phyloP scores from a whole-genome alignment of 768 basidiomycete species.

The Fistulinella prunicolor region DNA sequence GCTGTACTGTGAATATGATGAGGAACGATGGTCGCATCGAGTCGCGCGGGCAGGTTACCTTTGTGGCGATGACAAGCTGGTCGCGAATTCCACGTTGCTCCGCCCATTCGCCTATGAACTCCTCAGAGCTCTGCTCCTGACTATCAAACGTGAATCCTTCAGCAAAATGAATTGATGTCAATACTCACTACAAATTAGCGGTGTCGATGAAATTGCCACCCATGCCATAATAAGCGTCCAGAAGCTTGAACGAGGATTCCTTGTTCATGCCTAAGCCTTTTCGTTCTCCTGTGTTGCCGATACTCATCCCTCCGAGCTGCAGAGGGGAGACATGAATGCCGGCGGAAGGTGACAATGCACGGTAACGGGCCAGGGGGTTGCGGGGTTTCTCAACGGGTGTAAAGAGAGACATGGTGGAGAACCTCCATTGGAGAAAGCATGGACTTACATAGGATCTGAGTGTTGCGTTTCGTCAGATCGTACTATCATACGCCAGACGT shows the following conservation, averaged over 20 bases:
- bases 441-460: background rate
- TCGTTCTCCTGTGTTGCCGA: conserved; percentile 36
- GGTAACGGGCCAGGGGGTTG: conserved; percentile 32
- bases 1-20: conserved; percentile 9
- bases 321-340: conserved; percentile 46
- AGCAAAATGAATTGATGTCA: background rate
- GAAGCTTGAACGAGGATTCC: conserved; percentile 40
- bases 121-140: conserved; percentile 53
- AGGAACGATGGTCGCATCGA: background rate
- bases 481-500: background rate
- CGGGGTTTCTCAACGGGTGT: conserved; percentile 15
- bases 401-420: conserved; percentile 2
- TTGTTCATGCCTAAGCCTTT: conserved; percentile 33
- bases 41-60: conserved; percentile 18
- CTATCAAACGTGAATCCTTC: conserved; percentile 14
- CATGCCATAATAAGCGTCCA: conserved; percentile 40
- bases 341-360: conserved; percentile 35
- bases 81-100: conserved; percentile 40
- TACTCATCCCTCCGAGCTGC: conserved; percentile 44
- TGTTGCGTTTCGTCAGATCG: background rate
- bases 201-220: conserved; percentile 50
- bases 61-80: conserved; percentile 46
- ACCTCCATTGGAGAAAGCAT: too few species aligned
- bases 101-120: conserved; percentile 50
- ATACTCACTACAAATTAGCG: conserved; percentile 40